Evolutionary conservation across 2,329 filamentous ascomycete species (phyloP).

Genomic region (Aspergillus sclerotialis): DNA sequence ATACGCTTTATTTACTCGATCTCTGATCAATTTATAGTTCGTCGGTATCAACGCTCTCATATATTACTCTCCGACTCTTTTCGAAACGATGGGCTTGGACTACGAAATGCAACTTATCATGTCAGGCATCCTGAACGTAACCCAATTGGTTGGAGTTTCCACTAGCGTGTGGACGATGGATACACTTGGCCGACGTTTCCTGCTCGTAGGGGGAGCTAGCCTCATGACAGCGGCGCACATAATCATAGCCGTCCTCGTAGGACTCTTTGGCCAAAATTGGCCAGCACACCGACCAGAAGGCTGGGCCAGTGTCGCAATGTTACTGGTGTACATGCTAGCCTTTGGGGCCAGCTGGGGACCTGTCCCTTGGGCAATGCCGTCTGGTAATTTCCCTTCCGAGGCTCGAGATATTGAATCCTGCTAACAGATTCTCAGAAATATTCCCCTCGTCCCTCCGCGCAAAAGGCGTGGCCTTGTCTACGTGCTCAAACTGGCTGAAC

Average conservation of each 20-base stretch:
- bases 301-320: slow-evolving; percentile 51
- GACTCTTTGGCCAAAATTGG: slow-evolving; percentile 47
- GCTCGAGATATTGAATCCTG: no score
- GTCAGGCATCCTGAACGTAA: slow-evolving; percentile 48
- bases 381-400: slow-evolving; percentile 20
- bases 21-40: slow-evolving; percentile 24
- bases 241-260: slow-evolving; percentile 49
- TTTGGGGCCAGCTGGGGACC: slow-evolving; percentile 57
- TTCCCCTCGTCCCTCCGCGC: slow-evolving; percentile 55
- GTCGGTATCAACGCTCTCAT: slow-evolving; percentile 50
- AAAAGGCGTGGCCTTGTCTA: slow-evolving; percentile 60
- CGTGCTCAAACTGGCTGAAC: slow-evolving; percentile 57
- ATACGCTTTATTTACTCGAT: neutral
- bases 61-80: slow-evolving; percentile 57
- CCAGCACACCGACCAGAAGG: slow-evolving; percentile 44
- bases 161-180: slow-evolving; percentile 46
- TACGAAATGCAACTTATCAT: slow-evolving; percentile 45
- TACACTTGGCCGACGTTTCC: slow-evolving; percentile 38
- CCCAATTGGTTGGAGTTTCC: slow-evolving; percentile 40
- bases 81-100: slow-evolving; percentile 43
- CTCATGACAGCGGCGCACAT: slow-evolving; percentile 43
- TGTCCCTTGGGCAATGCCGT: slow-evolving; percentile 39
- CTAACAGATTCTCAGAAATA: no score
- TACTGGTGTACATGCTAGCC: slow-evolving; percentile 57
- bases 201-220: slow-evolving; percentile 40